Conservation (phyloP, 2,329 filamentous ascomycete species). For the Capronia coronata region DNA sequence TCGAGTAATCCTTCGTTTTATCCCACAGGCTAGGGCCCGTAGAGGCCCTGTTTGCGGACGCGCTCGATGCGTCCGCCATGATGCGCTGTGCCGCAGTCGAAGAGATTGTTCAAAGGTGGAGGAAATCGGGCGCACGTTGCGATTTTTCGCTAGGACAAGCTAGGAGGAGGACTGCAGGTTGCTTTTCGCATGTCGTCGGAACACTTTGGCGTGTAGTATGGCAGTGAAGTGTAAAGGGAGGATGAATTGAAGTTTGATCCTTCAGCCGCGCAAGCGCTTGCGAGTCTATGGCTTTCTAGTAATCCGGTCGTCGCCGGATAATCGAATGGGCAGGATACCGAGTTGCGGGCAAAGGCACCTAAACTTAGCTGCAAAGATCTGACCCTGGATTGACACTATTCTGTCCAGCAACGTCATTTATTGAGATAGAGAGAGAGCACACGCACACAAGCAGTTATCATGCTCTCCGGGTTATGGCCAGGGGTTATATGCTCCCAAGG, state of each 20-base stretch:
- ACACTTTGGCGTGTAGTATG: no score
- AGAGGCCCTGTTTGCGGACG: constrained; percentile 5
- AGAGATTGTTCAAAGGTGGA: background rate
- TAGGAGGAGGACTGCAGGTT: background rate
- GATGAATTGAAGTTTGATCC: background rate
- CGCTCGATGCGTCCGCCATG: constrained; percentile 13
- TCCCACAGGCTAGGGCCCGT: constrained; percentile 45
- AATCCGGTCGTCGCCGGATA: constrained; percentile 21
- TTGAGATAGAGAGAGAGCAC: no score
- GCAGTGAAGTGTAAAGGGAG: background rate
- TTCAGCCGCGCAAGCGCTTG: constrained; percentile 7
- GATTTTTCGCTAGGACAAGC: background rate
- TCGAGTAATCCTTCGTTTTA: constrained; percentile 45
- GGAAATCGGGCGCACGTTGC: background rate
- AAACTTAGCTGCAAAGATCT: background rate
- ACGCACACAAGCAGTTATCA: no score
- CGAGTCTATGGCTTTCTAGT: background rate
- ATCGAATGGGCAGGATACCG: no score
- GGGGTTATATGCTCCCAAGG: background rate
- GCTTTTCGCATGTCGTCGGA: constrained; percentile 3
- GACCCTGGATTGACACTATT: background rate
- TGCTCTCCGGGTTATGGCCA: no score
- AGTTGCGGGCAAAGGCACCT: no score
- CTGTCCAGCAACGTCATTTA: background rate
- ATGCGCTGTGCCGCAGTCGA: background rate